phyloP scores from a whole-genome alignment of 306 rosid species.

The Cicer chorassanicum region DNA sequence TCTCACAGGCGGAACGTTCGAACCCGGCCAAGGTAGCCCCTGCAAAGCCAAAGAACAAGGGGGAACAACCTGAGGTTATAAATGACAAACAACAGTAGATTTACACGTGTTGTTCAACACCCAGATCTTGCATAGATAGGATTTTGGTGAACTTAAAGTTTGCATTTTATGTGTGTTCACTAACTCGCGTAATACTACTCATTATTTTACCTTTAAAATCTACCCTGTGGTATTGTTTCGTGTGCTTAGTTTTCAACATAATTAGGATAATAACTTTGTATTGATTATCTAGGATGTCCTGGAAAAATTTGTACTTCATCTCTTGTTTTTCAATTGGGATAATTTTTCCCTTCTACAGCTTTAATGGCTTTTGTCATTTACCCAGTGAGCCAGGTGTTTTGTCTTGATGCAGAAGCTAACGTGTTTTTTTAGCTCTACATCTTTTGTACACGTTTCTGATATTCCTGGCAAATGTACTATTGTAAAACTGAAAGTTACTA shows the following conservation, averaged over 20 bases:
- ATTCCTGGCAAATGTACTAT: no score
- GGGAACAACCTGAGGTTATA: constrained; percentile 44
- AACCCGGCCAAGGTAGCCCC: constrained; percentile 76
- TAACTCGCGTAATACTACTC: constrained; percentile 39
- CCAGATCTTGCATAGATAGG: constrained; percentile 30
- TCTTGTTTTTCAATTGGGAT: constrained; percentile 2
- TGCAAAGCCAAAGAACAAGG: constrained; percentile 51
- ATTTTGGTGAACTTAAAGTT: constrained; percentile 37
- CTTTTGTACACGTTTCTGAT: no score
- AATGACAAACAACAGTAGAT: constrained; percentile 60
- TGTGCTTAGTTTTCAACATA: constrained; percentile 42
- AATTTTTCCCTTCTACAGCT: neutral
- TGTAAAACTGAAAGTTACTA: no score
- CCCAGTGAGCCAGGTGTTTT: constrained; percentile 55
- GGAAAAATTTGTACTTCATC: neutral
- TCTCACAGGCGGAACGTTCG: constrained; percentile 89
- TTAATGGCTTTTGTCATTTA: constrained; percentile 49
- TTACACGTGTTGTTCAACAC: constrained; percentile 28
- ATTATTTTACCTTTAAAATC: constrained; percentile 38
- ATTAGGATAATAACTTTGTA: constrained; percentile 44
- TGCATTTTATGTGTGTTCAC: constrained; percentile 24
- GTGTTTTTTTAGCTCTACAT: no score
- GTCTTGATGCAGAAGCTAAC: constrained; percentile 18
- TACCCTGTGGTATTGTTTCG: constrained; percentile 4
- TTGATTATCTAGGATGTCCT: constrained; percentile 39